phyloP scores from a whole-genome alignment of 192 early-diverging fungal genomes.

The Coemansia sp. region DNA sequence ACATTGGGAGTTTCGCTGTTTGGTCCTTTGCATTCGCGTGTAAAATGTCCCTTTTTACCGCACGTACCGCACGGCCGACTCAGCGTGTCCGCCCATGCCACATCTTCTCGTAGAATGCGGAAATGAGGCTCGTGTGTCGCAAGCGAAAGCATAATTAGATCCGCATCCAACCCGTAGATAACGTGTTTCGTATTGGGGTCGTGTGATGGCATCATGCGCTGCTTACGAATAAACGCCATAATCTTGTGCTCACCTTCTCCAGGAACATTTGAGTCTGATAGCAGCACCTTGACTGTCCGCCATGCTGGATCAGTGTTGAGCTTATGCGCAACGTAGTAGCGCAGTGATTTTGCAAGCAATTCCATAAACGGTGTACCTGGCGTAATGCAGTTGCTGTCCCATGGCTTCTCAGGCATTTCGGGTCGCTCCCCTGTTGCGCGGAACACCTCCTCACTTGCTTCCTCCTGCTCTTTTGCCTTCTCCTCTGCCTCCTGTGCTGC shows the following conservation, averaged over 20 bases:
- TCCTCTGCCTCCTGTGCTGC: constrained; percentile 74
- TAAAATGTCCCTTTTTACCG: constrained; percentile 66
- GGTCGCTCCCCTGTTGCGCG: constrained; percentile 55
- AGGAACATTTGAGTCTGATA: constrained; percentile 93
- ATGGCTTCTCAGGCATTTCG: constrained; percentile 59
- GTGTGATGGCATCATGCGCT: constrained; percentile 74
- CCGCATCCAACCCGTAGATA: constrained; percentile 91
- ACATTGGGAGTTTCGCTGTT: constrained; percentile 22
- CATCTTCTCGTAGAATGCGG: constrained; percentile 91
- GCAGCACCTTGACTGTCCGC: constrained; percentile 80
- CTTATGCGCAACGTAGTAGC: constrained; percentile 85
- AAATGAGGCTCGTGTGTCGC: constrained; percentile 98
- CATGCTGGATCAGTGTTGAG: constrained; percentile 86
- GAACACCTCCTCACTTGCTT: constrained; percentile 55
- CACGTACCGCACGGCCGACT: constrained; percentile 66
- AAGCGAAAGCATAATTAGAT: constrained; percentile 96
- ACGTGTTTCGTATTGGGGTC: constrained; percentile 93
- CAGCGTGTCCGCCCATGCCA: constrained; percentile 75
- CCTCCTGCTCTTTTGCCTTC: constrained; percentile 27
- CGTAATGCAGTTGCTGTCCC: constrained; percentile 98
- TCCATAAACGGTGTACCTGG: constrained; percentile 98
- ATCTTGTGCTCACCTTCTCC: constrained; percentile 99
- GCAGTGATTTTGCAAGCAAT: constrained; percentile 77
- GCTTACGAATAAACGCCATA: constrained; percentile 92
- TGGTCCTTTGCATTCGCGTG: constrained; percentile 31